These are phyloP conservation scores for Clarireedia paspali DNA, from an alignment of 2,329 filamentous ascomycete species.

Conservation along the genomic window DNA sequence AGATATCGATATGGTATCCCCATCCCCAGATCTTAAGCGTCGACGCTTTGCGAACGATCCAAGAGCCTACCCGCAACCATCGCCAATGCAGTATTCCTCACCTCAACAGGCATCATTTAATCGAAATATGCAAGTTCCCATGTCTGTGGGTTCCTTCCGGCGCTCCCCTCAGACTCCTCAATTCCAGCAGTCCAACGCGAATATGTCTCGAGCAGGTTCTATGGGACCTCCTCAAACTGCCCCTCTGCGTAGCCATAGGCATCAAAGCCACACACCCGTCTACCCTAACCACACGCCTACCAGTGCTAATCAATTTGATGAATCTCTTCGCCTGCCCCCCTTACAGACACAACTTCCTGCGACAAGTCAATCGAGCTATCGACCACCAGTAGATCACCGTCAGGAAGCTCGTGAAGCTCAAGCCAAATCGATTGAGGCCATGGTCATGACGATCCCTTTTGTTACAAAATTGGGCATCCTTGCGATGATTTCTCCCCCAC, in stretches of 20 bases:
- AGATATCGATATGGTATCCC: slow-evolving; percentile 35
- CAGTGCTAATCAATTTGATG: slow-evolving; percentile 20
- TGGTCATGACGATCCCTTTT: slow-evolving; percentile 69
- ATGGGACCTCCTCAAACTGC: slow-evolving; percentile 27
- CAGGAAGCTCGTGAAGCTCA: slow-evolving; percentile 29
- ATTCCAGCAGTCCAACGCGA: slow-evolving; percentile 7
- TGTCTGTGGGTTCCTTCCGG: slow-evolving; percentile 31
- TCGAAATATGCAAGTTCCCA: slow-evolving; percentile 20
- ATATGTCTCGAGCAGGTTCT: slow-evolving; percentile 18
- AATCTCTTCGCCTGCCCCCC: slow-evolving; percentile 30
- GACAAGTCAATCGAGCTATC: slow-evolving; percentile 32
- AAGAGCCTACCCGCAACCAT: slow-evolving; percentile 33
- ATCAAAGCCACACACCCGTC: slow-evolving; percentile 15
- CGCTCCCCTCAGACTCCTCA: slow-evolving; percentile 27
- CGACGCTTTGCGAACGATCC: slow-evolving; percentile 48
- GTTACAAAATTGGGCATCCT: slow-evolving; percentile 71
- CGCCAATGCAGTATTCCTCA: slow-evolving; percentile 29
- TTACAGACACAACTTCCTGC: slow-evolving; percentile 29
- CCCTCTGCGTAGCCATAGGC: slow-evolving; percentile 16
- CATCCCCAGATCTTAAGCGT: slow-evolving; percentile 52
- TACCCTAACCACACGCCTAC: slow-evolving; percentile 19
- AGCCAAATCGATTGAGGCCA: slow-evolving; percentile 51
- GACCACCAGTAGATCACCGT: slow-evolving; percentile 22
- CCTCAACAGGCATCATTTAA: slow-evolving; percentile 16
- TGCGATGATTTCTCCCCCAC: slow-evolving; percentile 64